Evolutionary conservation across 2,329 filamentous ascomycete genomes (phyloP).

Genomic region (Gnomoniopsis sp.): DNA sequence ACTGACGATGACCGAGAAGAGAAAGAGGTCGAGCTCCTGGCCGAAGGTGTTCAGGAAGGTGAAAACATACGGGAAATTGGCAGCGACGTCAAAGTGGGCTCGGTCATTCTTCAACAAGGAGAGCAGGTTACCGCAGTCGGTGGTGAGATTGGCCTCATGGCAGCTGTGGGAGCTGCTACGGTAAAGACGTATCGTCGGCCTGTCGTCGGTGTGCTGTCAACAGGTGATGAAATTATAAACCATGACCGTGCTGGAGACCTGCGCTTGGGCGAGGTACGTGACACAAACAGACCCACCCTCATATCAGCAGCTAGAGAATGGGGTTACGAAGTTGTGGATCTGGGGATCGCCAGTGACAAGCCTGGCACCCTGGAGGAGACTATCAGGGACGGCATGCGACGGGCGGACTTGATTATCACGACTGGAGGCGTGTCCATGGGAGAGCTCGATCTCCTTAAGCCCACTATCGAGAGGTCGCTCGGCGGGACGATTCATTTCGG

Average conservation of each 20-base stretch:
- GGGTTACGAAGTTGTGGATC: conserved; percentile 76
- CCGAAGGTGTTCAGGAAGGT: conserved; percentile 67
- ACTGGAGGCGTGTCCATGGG: conserved; percentile 97
- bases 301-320: conserved; percentile 71
- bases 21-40: conserved; percentile 81
- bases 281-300: conserved; percentile 88
- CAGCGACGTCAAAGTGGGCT: conserved; percentile 73
- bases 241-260: conserved; percentile 63
- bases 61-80: conserved; percentile 92
- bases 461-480: conserved; percentile 85
- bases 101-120: conserved; percentile 70
- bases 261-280: conserved; percentile 79
- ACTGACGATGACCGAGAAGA: conserved; percentile 83
- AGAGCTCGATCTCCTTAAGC: conserved; percentile 93
- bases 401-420: conserved; percentile 80
- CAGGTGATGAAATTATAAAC: conserved; percentile 88
- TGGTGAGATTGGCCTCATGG: conserved; percentile 86
- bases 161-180: conserved; percentile 72
- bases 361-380: conserved; percentile 71
- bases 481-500: conserved; percentile 96
- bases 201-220: conserved; percentile 82
- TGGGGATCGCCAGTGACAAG: conserved; percentile 79
- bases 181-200: conserved; percentile 75
- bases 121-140: conserved; percentile 83
- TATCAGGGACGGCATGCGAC: conserved; percentile 70